These are phyloP conservation scores for Allium fistulosum DNA, from an alignment of 106 monocot species.

Conservation along the genomic window DNA sequence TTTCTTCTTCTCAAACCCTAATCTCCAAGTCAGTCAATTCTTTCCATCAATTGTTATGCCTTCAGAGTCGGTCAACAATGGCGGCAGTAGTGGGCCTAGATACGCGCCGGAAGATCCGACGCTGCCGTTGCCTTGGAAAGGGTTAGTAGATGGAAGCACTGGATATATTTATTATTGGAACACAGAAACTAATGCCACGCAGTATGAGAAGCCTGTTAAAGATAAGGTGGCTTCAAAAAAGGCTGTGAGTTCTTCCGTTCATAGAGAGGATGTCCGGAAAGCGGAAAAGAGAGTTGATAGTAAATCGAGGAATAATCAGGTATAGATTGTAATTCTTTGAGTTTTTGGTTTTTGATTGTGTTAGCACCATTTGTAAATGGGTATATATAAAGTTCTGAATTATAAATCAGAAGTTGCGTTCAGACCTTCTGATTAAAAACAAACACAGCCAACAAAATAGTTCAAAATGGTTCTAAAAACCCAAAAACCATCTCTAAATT, in stretches of 20 bases:
- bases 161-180: conserved; percentile 76
- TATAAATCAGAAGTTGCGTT: too few relatives aligned
- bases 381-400: too few relatives aligned
- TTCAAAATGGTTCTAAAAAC: too few relatives aligned
- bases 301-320: conserved; percentile 17
- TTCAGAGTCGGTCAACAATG: conserved; percentile 4
- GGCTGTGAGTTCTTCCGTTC: conserved; percentile 18
- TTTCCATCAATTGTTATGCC: neutral
- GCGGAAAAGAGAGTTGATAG: neutral
- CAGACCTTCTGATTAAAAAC: too few relatives aligned
- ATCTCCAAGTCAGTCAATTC: too few relatives aligned
- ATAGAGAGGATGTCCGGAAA: conserved; percentile 1
- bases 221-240: conserved; percentile 6
- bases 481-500: too few relatives aligned
- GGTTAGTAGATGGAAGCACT: conserved; percentile 54
- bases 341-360: neutral
- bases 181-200: conserved; percentile 55
- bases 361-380: neutral
- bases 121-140: conserved; percentile 61
- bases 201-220: conserved; percentile 56
- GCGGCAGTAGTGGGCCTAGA: conserved; percentile 25
- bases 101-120: conserved; percentile 71
- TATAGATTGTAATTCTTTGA: neutral
- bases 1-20: too few relatives aligned
- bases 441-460: too few relatives aligned